Conservation (phyloP, 371 early-diverging fungal species). For the Zychaea mexicana region DNA sequence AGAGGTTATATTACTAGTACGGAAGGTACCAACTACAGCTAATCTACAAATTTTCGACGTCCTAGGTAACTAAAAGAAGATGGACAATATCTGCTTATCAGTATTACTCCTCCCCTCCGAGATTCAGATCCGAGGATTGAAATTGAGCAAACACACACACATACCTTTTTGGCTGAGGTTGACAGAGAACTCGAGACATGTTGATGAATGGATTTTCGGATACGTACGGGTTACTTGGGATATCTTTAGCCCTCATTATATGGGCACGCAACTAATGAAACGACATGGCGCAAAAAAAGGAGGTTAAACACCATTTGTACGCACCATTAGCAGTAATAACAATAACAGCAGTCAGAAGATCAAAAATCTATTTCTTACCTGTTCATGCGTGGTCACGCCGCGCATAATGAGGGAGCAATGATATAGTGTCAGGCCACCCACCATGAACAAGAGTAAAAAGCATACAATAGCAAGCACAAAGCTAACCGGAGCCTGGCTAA, state of each 20-base stretch:
- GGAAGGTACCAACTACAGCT: neutral
- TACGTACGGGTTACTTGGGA: constrained; percentile 52
- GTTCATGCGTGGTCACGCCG: constrained; percentile 89
- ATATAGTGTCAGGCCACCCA: constrained; percentile 72
- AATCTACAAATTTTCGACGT: constrained; percentile 20
- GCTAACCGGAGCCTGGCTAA: constrained; percentile 39
- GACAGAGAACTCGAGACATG: constrained; percentile 56
- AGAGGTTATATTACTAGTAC: too few relatives aligned
- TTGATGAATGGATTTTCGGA: constrained; percentile 50
- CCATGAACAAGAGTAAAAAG: constrained; percentile 61
- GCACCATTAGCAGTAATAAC: constrained; percentile 20
- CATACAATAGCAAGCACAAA: constrained; percentile 69
- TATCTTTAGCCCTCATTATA: constrained; percentile 36
- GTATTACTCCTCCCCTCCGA: too few relatives aligned
- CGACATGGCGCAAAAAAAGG: too few relatives aligned
- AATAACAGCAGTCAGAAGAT: neutral
- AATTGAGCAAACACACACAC: too few relatives aligned
- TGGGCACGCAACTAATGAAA: constrained; percentile 34
- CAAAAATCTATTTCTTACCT: constrained; percentile 43
- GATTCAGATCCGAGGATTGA: too few relatives aligned
- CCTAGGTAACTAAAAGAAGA: constrained; percentile 22
- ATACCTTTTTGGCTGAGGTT: constrained; percentile 64
- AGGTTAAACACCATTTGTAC: too few relatives aligned
- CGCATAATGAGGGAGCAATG: constrained; percentile 73
- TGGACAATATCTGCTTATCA: too few relatives aligned